Evolutionary conservation across 1,139 yeast species (phyloP), one percentile per base, ranked within the genome.

Genomic region (Hansenula lynferdii): DNA sequence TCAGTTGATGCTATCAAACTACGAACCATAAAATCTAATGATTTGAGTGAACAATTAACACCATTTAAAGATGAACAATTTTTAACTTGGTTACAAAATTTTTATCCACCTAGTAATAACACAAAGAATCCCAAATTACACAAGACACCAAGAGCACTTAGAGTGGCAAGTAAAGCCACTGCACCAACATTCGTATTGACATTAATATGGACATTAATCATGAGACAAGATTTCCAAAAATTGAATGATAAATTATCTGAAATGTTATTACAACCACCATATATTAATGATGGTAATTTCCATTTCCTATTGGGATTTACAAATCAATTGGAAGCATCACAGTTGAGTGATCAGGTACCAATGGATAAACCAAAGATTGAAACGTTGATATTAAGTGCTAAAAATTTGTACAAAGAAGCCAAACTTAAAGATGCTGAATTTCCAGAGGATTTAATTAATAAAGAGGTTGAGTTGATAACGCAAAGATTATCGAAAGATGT

Each of bases 251-350:
- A 41, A 33, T 23, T 52, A n/a, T 37, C 43, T 11, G 45, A 43
- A 21, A n/a, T 48, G 14, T 16, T 51, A 22, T 16, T 40, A 12
- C 38, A 18, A 29, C 20, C 31, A 6, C 54, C 56, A 1, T 53
- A 43, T 25, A 30, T 40, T 5, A 32, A 39, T 11, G 52, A 53
- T 28, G 57, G 57, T 4, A 24, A 43, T 14, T 47, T 35, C 28
- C 41, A 49, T 28, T 51, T 47, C 37, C 28, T 53, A 6, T 49
- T 48, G 21, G 56, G 57, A 4, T 35, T 50, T 5, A 40, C 52
- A 5, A 44, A 35, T 22, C 48, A 49, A 28, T 14, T 50, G 12
- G 48, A 50, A 35, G 54, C 54, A 0, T 19, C 36, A 2, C 6
- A 18, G 3, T 19, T 44, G 8, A 26, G 41, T 7, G 35, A 39